phyloP scores from a whole-genome alignment of 768 basidiomycete species.

The Pisolithus marmoratus region DNA sequence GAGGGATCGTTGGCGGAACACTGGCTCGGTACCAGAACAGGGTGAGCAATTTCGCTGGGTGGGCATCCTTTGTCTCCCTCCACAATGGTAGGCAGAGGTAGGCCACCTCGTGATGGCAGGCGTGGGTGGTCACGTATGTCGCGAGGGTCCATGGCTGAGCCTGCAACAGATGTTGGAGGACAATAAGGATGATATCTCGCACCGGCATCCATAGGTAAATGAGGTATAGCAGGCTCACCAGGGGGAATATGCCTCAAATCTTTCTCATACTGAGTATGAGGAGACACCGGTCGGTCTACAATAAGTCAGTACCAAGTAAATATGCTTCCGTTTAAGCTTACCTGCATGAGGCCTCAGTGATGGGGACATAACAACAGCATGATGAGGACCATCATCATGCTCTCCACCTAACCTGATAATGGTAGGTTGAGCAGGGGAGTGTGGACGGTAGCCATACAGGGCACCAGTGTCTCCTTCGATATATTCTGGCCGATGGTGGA shows the following conservation, averaged over 20 bases:
- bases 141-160: neutral
- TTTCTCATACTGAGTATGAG: constrained; percentile 1
- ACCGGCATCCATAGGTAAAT: constrained; percentile 5
- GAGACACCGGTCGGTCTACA: constrained; percentile 14
- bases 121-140: constrained; percentile 4
- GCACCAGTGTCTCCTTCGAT: constrained; percentile 7
- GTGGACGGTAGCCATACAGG: constrained; percentile 2
- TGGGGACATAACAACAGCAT: constrained; percentile 1
- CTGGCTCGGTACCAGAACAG: constrained; percentile 16
- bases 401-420: constrained; percentile 23
- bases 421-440: constrained; percentile 22
- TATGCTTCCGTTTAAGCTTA: constrained; percentile 5
- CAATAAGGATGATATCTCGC: neutral
- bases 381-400: neutral
- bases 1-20: too few species aligned
- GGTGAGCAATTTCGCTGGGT: constrained; percentile 22
- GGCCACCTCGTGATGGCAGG: constrained; percentile 12
- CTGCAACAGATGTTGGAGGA: neutral
- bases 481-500: constrained; percentile 7
- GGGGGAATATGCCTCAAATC: constrained; percentile 8
- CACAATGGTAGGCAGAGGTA: constrained; percentile 2
- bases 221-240: constrained; percentile 10
- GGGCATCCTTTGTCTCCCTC: constrained; percentile 18
- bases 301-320: constrained; percentile 1
- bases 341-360: constrained; percentile 6